Conservation (phyloP, 1,139 yeast species). For the Geotrichum armillariae region DNA sequence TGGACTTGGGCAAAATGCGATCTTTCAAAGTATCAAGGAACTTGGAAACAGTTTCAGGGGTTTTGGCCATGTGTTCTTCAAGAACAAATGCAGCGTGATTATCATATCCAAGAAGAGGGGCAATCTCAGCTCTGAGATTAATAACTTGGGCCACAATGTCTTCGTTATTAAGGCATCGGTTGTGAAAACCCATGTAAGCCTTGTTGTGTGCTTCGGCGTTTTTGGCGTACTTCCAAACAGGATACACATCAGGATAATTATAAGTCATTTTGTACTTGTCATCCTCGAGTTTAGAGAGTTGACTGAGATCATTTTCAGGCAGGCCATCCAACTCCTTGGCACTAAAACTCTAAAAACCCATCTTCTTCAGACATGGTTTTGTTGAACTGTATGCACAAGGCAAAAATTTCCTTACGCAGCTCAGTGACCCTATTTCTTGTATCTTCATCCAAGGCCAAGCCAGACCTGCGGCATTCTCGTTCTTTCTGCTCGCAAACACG, state of each 20-base stretch:
- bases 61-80: conserved; percentile 80
- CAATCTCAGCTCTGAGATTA: conserved; percentile 58
- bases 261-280: conserved; percentile 68
- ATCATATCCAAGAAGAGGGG: conserved; percentile 62
- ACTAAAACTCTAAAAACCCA: conserved; percentile 58
- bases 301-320: conserved; percentile 60
- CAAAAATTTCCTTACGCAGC: conserved; percentile 59
- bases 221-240: conserved; percentile 70
- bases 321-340: conserved; percentile 70
- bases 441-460: conserved; percentile 59
- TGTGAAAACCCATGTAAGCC: conserved; percentile 66
- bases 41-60: conserved; percentile 53
- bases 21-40: conserved; percentile 62
- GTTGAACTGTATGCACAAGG: conserved; percentile 55
- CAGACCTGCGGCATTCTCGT: conserved; percentile 60
- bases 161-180: conserved; percentile 61
- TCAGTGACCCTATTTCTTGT: conserved; percentile 56
- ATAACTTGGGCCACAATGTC: conserved; percentile 60
- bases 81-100: conserved; percentile 67
- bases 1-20: conserved; percentile 60
- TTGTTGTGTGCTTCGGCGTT: conserved; percentile 61
- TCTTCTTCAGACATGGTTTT: conserved; percentile 73
- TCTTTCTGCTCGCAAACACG: conserved; percentile 59
- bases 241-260: conserved; percentile 77
- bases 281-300: conserved; percentile 51